Percentiles rank a stretch among this genome's conserved stretches.
phyloP scores from a whole-genome alignment of 1,284 basidiomycete genomes.

The Paramarasmius palmivorus region DNA sequence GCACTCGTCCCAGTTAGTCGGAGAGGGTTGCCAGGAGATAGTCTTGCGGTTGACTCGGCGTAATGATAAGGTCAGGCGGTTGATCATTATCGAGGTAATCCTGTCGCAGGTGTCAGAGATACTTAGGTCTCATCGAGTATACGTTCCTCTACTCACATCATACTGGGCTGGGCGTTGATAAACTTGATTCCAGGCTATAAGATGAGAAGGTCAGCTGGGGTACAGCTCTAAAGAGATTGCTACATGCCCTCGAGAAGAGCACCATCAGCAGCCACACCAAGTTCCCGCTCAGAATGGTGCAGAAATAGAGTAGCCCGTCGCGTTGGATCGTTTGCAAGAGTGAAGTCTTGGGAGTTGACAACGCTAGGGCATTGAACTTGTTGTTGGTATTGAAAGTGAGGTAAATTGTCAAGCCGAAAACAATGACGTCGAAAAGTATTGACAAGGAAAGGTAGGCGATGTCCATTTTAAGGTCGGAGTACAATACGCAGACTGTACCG shows the following conservation, averaged over 20 bases:
- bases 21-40: background rate
- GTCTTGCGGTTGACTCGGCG: background rate
- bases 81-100: background rate
- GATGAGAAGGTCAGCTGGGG: background rate
- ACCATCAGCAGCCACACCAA: slow-evolving; percentile 27
- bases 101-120: too few species aligned
- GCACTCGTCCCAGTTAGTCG: too few species aligned
- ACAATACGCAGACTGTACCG: slow-evolving; percentile 26
- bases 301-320: slow-evolving; percentile 28
- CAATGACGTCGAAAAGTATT: slow-evolving; percentile 27
- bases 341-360: slow-evolving; percentile 1
- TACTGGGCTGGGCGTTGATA: slow-evolving; percentile 24
- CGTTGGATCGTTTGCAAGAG: slow-evolving; percentile 23
- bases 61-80: background rate
- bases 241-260: slow-evolving; percentile 22
- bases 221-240: background rate
- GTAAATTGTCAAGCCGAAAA: slow-evolving; percentile 24
- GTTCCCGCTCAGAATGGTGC: slow-evolving; percentile 26
- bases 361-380: background rate
- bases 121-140: background rate
- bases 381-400: slow-evolving; percentile 15
- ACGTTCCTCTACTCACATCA: background rate
- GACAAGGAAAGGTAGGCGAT: slow-evolving; percentile 27
- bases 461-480: slow-evolving; percentile 27
- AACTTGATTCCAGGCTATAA: slow-evolving; percentile 24